phyloP scores from a whole-genome alignment of 1,139 yeast genomes.

The Nakaseomyces glabratus region DNA sequence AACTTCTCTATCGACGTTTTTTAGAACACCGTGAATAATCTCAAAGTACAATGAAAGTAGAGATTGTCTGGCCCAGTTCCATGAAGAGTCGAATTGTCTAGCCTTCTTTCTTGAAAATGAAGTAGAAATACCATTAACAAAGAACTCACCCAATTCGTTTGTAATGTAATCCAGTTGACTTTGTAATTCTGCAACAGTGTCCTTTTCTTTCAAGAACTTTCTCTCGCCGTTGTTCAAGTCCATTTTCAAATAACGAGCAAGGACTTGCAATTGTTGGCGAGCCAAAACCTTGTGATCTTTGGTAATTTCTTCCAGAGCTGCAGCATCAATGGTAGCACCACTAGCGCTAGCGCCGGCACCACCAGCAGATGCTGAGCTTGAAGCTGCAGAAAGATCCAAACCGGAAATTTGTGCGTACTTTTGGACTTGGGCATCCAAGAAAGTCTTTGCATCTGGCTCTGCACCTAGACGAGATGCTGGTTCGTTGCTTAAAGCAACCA shows the following conservation, averaged over 20 bases:
- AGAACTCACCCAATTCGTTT: constrained; percentile 90
- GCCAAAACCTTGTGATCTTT: constrained; percentile 86
- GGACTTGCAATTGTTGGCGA: constrained; percentile 88
- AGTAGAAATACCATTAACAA: constrained; percentile 85
- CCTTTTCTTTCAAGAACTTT: constrained; percentile 77
- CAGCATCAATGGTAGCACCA: constrained; percentile 88
- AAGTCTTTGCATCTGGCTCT: constrained; percentile 84
- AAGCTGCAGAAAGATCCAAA: constrained; percentile 60
- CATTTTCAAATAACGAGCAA: constrained; percentile 88
- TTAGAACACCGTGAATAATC: constrained; percentile 84
- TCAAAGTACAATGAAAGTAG: constrained; percentile 89
- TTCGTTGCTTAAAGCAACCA: constrained; percentile 77
- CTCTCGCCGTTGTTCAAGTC: constrained; percentile 89
- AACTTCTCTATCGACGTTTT: constrained; percentile 86
- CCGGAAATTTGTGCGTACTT: constrained; percentile 82
- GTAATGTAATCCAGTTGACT: constrained; percentile 88
- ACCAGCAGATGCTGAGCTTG: constrained; percentile 44
- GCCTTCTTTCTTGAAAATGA: constrained; percentile 88
- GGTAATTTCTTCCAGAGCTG: constrained; percentile 89
- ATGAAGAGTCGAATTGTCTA: constrained; percentile 91
- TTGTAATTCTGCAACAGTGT: constrained; percentile 75
- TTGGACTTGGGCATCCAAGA: constrained; percentile 70
- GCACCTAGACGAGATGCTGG: constrained; percentile 81
- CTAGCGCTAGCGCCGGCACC: constrained; percentile 58
- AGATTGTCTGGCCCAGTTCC: constrained; percentile 99